Evolutionary conservation across 352 stramenopile species (phyloP).

Genomic region (Phytophthora pini): DNA sequence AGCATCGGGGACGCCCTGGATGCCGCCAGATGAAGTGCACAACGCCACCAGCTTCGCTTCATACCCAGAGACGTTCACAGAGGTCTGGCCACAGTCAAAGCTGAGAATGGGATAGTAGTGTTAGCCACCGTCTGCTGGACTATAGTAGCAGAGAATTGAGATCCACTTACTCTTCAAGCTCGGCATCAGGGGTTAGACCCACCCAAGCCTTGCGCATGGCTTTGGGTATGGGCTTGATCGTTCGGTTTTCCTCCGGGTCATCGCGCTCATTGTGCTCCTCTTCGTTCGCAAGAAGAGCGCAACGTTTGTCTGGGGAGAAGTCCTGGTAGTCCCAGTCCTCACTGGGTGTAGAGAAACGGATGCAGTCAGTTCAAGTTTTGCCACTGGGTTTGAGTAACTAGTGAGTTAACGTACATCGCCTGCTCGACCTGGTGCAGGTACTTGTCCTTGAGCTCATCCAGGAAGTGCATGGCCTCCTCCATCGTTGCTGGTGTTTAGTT

Average conservation of each 20-base stretch:
- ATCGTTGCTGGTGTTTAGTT: constrained; percentile 25
- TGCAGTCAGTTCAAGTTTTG: background rate
- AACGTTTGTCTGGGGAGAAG: constrained; percentile 72
- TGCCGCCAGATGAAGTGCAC: constrained; percentile 55
- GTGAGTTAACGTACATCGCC: constrained; percentile 44
- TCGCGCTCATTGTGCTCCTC: constrained; percentile 48
- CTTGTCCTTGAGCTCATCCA: constrained; percentile 67
- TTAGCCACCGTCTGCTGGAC: background rate
- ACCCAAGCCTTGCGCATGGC: constrained; percentile 42
- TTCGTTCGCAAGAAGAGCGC: constrained; percentile 60
- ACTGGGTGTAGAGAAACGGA: constrained; percentile 19
- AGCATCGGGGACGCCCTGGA: constrained; percentile 61
- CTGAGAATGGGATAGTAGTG: constrained; percentile 12
- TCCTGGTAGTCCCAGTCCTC: constrained; percentile 79
- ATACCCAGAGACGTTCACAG: constrained; percentile 28
- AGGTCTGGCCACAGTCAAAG: constrained; percentile 29
- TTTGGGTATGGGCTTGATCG: constrained; percentile 40
- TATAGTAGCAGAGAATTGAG: background rate
- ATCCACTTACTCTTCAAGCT: constrained; percentile 52
- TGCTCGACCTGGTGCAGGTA: constrained; percentile 64
- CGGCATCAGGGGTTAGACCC: constrained; percentile 52
- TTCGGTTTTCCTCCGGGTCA: constrained; percentile 40
- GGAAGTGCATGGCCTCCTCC: constrained; percentile 47
- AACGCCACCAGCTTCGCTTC: constrained; percentile 57
- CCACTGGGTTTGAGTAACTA: background rate